A percentile compares a stretch with the other conserved stretches of the same genome.
phyloP scores from a whole-genome alignment of 1,284 basidiomycete genomes.

The Phenoliferia sp. region DNA sequence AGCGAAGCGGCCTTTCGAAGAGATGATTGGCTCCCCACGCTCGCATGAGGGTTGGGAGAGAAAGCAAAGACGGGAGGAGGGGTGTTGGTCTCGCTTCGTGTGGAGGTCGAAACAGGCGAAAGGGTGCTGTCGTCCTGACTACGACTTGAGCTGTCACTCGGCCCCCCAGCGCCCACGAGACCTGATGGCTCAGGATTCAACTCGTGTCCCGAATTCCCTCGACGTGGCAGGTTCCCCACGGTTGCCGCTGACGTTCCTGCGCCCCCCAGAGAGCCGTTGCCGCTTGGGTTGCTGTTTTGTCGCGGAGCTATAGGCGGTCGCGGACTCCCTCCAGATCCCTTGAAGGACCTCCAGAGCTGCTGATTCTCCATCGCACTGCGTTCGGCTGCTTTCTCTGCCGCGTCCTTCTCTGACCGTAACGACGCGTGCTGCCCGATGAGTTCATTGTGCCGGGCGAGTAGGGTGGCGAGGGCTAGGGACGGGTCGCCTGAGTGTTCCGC shows the following conservation, averaged over 20 bases:
- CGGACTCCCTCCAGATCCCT: constrained; percentile 5
- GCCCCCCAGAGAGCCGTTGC: not conserved
- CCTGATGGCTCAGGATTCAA: not conserved
- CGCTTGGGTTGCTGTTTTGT: constrained; percentile 6
- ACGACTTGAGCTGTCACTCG: not conserved
- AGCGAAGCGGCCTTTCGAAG: constrained; percentile 19
- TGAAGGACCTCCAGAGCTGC: constrained; percentile 22
- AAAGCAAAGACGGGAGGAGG: constrained; percentile 16
- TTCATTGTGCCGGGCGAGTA: constrained; percentile 21
- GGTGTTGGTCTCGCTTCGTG: constrained; percentile 12
- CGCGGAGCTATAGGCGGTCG: constrained; percentile 12
- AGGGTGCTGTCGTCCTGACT: not conserved
- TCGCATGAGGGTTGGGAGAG: not conserved
- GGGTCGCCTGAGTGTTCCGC: constrained; percentile 16
- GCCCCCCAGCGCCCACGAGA: not conserved
- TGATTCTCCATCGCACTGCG: constrained; percentile 19
- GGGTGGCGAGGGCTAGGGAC: constrained; percentile 12
- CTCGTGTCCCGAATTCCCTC: not conserved
- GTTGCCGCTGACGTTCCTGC: not conserved
- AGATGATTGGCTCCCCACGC: not conserved
- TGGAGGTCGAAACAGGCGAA: not conserved
- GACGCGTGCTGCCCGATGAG: constrained; percentile 9
- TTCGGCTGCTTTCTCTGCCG: constrained; percentile 5
- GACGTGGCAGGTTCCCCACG: not conserved
- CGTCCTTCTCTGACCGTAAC: constrained; percentile 7